These are phyloP conservation scores for Cylindrotheca closterium DNA, from an alignment of 108 stramenopile species.

Conservation along the genomic window DNA sequence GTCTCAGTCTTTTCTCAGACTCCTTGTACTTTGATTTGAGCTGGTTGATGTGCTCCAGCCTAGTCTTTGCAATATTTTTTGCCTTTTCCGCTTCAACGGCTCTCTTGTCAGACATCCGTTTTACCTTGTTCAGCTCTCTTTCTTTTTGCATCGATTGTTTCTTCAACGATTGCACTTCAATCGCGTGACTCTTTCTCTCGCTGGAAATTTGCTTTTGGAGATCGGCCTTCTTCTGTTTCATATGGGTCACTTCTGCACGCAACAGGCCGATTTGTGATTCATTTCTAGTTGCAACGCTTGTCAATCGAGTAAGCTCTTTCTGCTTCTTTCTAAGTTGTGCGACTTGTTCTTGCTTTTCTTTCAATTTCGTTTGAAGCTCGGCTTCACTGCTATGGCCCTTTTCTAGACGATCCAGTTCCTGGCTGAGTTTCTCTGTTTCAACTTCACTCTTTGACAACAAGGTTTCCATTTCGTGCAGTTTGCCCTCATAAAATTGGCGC, in stretches of 20 bases:
- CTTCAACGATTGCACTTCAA: constrained; percentile 45
- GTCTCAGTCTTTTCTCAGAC: constrained; percentile 59
- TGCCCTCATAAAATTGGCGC: constrained; percentile 58
- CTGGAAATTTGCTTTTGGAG: constrained; percentile 47
- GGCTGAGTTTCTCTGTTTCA: constrained; percentile 39
- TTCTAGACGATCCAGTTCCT: constrained; percentile 37
- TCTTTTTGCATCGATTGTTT: constrained; percentile 55
- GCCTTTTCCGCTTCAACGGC: constrained; percentile 59
- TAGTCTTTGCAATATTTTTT: constrained; percentile 53
- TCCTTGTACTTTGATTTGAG: constrained; percentile 66
- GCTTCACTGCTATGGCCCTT: constrained; percentile 15
- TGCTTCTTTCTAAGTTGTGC: constrained; percentile 39
- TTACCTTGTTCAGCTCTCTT: constrained; percentile 38
- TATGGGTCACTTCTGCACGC: constrained; percentile 34
- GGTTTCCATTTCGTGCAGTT: constrained; percentile 47
- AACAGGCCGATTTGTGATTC: constrained; percentile 41
- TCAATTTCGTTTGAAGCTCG: constrained; percentile 29
- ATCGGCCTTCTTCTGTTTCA: constrained; percentile 53
- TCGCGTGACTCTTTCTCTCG: constrained; percentile 38
- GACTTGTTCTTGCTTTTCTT: constrained; percentile 50
- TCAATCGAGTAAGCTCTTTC: constrained; percentile 40
- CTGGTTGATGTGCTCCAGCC: constrained; percentile 37
- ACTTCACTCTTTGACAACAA: constrained; percentile 35
- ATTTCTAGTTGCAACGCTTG: constrained; percentile 50
- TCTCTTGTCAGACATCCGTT: constrained; percentile 26